Base-by-base conservation (phyloP, 495 filamentous ascomycete genomes). In the Durotheca rogersii region DNA sequence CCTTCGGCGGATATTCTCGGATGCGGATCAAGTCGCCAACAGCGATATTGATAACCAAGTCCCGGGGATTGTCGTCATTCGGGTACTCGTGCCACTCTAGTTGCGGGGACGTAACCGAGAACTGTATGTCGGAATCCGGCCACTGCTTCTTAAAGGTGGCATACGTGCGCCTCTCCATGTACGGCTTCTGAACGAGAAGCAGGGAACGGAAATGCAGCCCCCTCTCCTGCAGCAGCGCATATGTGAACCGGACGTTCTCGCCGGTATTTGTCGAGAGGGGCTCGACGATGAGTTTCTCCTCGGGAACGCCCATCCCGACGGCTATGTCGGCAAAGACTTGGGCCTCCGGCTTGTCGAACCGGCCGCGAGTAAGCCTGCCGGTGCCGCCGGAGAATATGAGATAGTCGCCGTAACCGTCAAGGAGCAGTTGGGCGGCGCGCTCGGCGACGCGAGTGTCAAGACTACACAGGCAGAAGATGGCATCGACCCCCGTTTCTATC, bases 111-210 rank as follows among this genome's bases (percentile, higher is more conserved):
- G 67, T 66, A 6, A 72, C 69, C 32, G 37, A 32, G 16, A 68
- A 66, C n/a, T 44, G 27, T 0, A 51, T 45, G 33, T 12, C 32
- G 7, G 51, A 33, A 15, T 55, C 60, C 0, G 69, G 69, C 69
- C 69, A 72, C 50, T 71, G 69, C 58, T 60, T 65, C 34, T 63
- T 62, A 41, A 71, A 71, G 0, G 67, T 72, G 2, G 66, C 67
- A 30, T 62, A 72, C 7, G 66, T 69, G 7, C 69, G 53, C 32
- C 69, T 51, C 27, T 72, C 69, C 69, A 72, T 72, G 38, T 72
- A 72, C 17, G 67, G 69, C 47, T 71, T 71, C 43, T 71, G 69
- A 21, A 69, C 66, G 4, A 72, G 56, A 1, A 69, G 36, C 19
- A 70, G 54, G 1, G 52, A 56, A 6, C 45, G 19, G 1, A 62